These are phyloP conservation scores for Wickerhamomyces rabaulensis DNA, from an alignment of 805 yeast species.

Conservation along the genomic window DNA sequence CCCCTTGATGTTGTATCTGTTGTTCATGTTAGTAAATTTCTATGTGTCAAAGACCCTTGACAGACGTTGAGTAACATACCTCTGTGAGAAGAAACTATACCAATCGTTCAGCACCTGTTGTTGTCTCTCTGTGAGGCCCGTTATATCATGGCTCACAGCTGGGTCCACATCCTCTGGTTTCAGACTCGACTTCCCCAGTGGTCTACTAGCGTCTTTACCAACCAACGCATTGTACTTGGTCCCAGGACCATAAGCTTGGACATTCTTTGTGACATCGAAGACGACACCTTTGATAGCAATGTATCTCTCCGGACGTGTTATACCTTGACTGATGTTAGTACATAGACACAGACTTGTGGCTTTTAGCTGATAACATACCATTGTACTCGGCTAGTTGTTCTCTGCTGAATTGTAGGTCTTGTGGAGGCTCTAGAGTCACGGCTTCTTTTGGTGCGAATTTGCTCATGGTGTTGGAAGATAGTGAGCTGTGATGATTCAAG, in stretches of 20 bases:
- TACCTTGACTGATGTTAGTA: background rate
- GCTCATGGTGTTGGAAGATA: slow-evolving; percentile 3
- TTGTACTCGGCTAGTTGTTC: slow-evolving; percentile 40
- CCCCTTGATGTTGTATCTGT: slow-evolving; percentile 11
- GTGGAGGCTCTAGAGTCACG: slow-evolving; percentile 48
- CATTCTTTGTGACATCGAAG: slow-evolving; percentile 70
- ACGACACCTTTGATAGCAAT: slow-evolving; percentile 73
- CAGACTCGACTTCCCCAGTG: slow-evolving; percentile 65
- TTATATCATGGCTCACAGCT: slow-evolving; percentile 41
- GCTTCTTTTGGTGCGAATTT: slow-evolving; percentile 52
- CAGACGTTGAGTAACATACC: slow-evolving; percentile 26
- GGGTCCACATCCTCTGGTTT: slow-evolving; percentile 45
- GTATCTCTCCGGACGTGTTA: slow-evolving; percentile 48
- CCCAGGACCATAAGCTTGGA: slow-evolving; percentile 70
- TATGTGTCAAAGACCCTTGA: background rate
- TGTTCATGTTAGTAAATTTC: slow-evolving; percentile 2
- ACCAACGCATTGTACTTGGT: slow-evolving; percentile 65
- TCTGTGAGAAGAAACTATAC: slow-evolving; percentile 57
- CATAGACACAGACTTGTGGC: background rate
- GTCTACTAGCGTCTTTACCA: slow-evolving; percentile 74
- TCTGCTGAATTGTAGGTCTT: slow-evolving; percentile 36
- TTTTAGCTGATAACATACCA: slow-evolving; percentile 27
- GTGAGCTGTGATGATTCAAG: background rate
- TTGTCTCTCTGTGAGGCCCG: slow-evolving; percentile 55
- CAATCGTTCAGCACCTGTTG: slow-evolving; percentile 64